Evolutionary conservation across 208 protist species (phyloP).

Genomic region (Naegleria gruberi): DNA sequence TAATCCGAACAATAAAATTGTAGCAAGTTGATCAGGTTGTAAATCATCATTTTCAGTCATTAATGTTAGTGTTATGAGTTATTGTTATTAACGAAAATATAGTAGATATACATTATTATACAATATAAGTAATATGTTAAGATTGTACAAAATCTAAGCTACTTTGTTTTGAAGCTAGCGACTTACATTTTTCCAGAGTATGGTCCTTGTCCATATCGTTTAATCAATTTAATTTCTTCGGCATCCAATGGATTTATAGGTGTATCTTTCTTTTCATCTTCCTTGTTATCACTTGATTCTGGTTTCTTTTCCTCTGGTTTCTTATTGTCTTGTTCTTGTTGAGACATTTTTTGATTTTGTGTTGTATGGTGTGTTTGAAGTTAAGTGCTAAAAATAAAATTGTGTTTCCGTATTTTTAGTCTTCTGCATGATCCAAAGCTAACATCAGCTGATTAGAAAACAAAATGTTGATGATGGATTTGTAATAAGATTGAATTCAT

Average conservation of each 20-base stretch:
- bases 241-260: conserved; percentile 88
- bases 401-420: neutral
- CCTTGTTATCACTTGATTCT: conserved; percentile 57
- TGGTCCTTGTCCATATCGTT: conserved; percentile 84
- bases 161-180: too few species aligned
- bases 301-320: neutral
- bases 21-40: neutral
- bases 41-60: neutral
- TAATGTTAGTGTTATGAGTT: too few species aligned
- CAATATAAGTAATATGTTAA: too few species aligned
- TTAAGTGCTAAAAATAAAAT: neutral
- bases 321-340: neutral
- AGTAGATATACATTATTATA: too few species aligned
- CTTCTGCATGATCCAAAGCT: neutral
- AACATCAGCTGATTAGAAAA: too few species aligned
- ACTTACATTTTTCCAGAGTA: conserved; percentile 21
- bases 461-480: too few species aligned
- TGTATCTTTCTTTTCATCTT: conserved; percentile 66
- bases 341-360: neutral
- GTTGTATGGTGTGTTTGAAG: too few species aligned
- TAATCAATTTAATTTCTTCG: conserved; percentile 97
- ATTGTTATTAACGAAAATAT: too few species aligned
- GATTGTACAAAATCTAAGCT: too few species aligned
- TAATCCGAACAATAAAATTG: conserved; percentile 6
- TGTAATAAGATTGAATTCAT: too few species aligned